Evolutionary conservation across 306 rosid species (phyloP).

Genomic region (Cicer cuneatum): DNA sequence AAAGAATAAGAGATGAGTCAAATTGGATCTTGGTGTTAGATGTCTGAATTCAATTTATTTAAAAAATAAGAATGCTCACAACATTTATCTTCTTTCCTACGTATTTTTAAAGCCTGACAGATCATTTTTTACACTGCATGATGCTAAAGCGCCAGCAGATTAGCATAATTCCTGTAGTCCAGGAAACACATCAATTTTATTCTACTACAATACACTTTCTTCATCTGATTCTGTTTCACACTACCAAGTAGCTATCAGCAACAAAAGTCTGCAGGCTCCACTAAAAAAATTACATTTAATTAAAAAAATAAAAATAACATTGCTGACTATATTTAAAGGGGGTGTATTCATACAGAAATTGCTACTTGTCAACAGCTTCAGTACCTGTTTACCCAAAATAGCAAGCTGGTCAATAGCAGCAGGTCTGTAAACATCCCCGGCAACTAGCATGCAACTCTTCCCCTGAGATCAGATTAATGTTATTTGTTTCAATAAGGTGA

Average conservation of each 20-base stretch:
- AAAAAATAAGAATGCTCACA: constrained; percentile 27
- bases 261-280: constrained; percentile 18
- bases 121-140: constrained; percentile 25
- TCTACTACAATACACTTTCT: constrained; percentile 29
- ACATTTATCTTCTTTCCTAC: constrained; percentile 11
- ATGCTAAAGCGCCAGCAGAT: constrained; percentile 33
- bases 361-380: constrained; percentile 30
- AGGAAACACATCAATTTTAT: constrained; percentile 2
- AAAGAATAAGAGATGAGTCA: not conserved
- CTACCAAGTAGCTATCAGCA: not conserved
- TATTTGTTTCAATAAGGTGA: constrained; percentile 37
- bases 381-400: constrained; percentile 94
- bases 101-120: constrained; percentile 32
- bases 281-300: not conserved
- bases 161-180: constrained; percentile 3
- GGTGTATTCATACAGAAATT: constrained; percentile 22
- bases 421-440: constrained; percentile 98
- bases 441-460: constrained; percentile 93
- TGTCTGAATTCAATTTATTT: constrained; percentile 28
- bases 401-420: constrained; percentile 98
- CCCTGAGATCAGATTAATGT: constrained; percentile 62
- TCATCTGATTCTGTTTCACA: constrained; percentile 15
- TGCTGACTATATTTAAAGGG: constrained; percentile 13
- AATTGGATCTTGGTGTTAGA: constrained; percentile 13
- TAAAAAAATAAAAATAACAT: constrained; percentile 34